Percentiles rank a stretch among this genome's conserved stretches.
These are phyloP conservation scores for Plantago ovata DNA, from an alignment of 257 asterid genomes.

Conservation along the genomic window DNA sequence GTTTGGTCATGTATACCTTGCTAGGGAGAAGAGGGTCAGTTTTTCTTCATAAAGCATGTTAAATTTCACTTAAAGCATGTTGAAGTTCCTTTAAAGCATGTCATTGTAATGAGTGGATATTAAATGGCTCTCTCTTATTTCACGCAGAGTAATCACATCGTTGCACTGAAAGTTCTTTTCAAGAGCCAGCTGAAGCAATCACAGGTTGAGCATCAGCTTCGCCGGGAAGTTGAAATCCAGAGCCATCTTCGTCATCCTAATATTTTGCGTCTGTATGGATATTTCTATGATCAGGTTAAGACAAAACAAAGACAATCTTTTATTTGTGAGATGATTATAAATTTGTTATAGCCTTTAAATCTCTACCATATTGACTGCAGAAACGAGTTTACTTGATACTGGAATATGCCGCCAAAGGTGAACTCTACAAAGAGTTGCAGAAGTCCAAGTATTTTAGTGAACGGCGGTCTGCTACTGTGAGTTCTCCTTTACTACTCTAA, in stretches of 20 bases:
- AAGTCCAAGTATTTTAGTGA: constrained; percentile 71
- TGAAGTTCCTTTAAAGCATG: neutral
- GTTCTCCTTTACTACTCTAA: constrained; percentile 21
- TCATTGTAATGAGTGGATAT: neutral
- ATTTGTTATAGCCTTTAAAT: constrained; percentile 1
- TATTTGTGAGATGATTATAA: neutral
- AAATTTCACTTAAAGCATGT: no score
- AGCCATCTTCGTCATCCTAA: constrained; percentile 78
- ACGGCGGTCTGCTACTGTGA: constrained; percentile 66
- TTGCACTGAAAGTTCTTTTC: constrained; percentile 76
- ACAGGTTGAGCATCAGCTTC: constrained; percentile 85
- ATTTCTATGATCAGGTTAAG: constrained; percentile 66
- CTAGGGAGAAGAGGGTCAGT: constrained; percentile 79
- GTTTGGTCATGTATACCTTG: constrained; percentile 86
- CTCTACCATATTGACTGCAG: constrained; percentile 27
- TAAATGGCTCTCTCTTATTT: neutral
- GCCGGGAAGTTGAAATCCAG: constrained; percentile 78
- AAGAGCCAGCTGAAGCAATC: constrained; percentile 78
- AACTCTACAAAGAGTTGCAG: constrained; percentile 70
- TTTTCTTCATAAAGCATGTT: neutral
- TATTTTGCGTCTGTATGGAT: constrained; percentile 63
- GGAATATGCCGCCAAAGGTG: constrained; percentile 73
- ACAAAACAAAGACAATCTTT: constrained; percentile 1
- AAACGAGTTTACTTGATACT: constrained; percentile 62
- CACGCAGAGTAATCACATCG: constrained; percentile 74